Evolutionary conservation across 139 green algal genomes (phyloP).

Genomic region (Chlamydomonas sp.): DNA sequence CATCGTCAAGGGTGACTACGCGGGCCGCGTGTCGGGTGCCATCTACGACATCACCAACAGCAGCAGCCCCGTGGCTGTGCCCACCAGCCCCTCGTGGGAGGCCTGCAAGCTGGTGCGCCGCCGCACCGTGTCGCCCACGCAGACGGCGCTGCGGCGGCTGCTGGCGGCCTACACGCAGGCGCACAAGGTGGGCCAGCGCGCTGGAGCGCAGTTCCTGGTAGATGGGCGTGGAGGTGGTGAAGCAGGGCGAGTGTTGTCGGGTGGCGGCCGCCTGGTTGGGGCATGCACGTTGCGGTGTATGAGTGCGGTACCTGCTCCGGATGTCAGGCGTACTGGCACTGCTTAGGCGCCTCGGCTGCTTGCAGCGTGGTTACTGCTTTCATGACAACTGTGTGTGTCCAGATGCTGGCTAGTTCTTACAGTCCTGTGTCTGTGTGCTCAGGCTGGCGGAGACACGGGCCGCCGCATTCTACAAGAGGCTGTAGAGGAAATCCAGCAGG

Average conservation of each 20-base stretch:
- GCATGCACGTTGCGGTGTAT: neutral
- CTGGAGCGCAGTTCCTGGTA: neutral
- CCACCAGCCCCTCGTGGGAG: conserved; percentile 52
- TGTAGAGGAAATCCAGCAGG: conserved; percentile 41
- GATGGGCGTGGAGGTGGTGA: neutral
- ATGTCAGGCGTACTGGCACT: neutral
- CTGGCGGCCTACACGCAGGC: conserved; percentile 59
- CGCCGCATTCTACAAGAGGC: conserved; percentile 46
- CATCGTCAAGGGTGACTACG: conserved; percentile 73
- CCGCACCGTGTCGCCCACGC: conserved; percentile 9
- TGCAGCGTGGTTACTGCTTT: neutral
- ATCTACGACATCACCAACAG: conserved; percentile 69
- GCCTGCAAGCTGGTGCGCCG: conserved; percentile 53
- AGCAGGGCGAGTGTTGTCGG: neutral
- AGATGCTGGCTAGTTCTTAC: neutral
- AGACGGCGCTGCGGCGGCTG: conserved; percentile 46
- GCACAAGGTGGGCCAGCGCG: conserved; percentile 30
- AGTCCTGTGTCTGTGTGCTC: neutral
- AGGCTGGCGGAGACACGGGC: conserved; percentile 45
- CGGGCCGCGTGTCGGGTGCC: conserved; percentile 66
- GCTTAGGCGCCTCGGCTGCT: neutral
- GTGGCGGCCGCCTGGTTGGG: neutral
- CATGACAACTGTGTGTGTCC: neutral
- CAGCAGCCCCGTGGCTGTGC: conserved; percentile 43
- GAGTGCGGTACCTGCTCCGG: neutral